Percentiles rank a stretch among this genome's conserved stretches.
Evolutionary conservation across 2,329 filamentous ascomycete species (phyloP).

Genomic region (Fusarium kyushuense): DNA sequence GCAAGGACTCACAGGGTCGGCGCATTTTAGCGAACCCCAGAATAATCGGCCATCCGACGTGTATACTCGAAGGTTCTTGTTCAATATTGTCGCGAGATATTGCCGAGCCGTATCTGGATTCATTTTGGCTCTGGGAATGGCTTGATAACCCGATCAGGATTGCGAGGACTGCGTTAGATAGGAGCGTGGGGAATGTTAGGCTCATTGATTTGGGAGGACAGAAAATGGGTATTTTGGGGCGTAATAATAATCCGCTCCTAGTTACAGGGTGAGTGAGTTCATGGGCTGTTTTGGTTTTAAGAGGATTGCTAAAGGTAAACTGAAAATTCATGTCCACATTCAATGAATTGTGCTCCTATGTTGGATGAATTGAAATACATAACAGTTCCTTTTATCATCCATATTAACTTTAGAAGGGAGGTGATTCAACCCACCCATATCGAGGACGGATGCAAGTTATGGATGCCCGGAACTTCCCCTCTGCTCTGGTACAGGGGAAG

Average conservation of each 20-base stretch:
- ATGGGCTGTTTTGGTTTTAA: no score
- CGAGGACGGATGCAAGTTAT: no score
- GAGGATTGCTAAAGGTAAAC: not conserved
- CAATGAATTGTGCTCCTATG: not conserved
- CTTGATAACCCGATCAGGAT: slow-evolving; percentile 3
- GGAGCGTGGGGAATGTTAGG: slow-evolving; percentile 15
- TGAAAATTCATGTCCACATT: not conserved
- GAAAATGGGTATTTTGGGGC: slow-evolving; percentile 3
- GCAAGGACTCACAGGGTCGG: slow-evolving; percentile 77
- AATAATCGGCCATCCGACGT: slow-evolving; percentile 90
- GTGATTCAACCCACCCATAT: no score
- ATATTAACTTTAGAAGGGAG: no score
- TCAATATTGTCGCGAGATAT: slow-evolving; percentile 76
- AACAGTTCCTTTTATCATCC: no score
- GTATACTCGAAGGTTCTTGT: slow-evolving; percentile 82
- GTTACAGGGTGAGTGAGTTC: no score
- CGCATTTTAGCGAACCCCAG: slow-evolving; percentile 92
- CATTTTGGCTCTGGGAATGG: slow-evolving; percentile 50
- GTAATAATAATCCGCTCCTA: slow-evolving; percentile 7
- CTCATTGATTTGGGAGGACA: slow-evolving; percentile 20
- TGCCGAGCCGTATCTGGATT: slow-evolving; percentile 64
- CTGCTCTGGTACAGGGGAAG: no score
- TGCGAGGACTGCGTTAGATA: not conserved
- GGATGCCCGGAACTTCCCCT: no score
- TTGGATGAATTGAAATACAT: no score